Percentiles rank a stretch among this genome's conserved stretches.
These are phyloP conservation scores for Berberis vulgaris DNA, from an alignment of 164 flowering plant species.

Conservation along the genomic window DNA sequence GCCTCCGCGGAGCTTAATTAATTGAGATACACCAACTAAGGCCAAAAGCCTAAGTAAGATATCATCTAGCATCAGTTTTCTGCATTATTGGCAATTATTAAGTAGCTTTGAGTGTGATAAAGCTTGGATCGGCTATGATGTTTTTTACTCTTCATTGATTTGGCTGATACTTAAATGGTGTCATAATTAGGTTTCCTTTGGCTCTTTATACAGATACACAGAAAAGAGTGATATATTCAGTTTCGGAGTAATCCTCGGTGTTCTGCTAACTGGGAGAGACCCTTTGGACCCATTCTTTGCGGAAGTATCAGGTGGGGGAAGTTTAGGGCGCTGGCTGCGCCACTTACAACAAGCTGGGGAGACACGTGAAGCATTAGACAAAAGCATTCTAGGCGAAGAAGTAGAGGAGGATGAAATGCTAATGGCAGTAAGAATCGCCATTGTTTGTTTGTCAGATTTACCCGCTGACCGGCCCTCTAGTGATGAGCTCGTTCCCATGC, in stretches of 20 bases:
- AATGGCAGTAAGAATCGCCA: conserved; percentile 93
- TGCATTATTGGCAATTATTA: too few relatives aligned
- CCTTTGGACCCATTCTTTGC: conserved; percentile 66
- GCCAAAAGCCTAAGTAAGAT: too few relatives aligned
- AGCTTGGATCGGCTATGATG: too few relatives aligned
- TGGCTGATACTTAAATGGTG: too few relatives aligned
- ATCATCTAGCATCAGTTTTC: too few relatives aligned
- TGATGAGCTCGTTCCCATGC: conserved; percentile 93
- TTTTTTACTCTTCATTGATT: too few relatives aligned
- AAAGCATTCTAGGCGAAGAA: conserved; percentile 71
- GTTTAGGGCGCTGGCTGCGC: conserved; percentile 74
- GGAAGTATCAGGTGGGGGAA: conserved; percentile 50
- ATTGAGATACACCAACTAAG: too few relatives aligned
- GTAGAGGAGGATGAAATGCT: conserved; percentile 93
- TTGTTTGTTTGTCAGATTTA: conserved; percentile 70
- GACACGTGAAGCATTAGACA: conserved; percentile 67
- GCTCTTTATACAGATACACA: conserved; percentile 39
- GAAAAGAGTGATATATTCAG: conserved; percentile 91
- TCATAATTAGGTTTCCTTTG: background rate
- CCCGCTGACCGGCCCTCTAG: conserved; percentile 91
- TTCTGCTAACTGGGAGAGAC: conserved; percentile 74
- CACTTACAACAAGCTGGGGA: conserved; percentile 84
- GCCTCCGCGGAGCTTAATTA: too few relatives aligned
- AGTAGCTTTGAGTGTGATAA: too few relatives aligned
- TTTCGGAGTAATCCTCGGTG: conserved; percentile 79